Evolutionary conservation across 2,329 filamentous ascomycete species (phyloP), one percentile per base, ranked within the genome.

Genomic region (Anisogramma anomala): DNA sequence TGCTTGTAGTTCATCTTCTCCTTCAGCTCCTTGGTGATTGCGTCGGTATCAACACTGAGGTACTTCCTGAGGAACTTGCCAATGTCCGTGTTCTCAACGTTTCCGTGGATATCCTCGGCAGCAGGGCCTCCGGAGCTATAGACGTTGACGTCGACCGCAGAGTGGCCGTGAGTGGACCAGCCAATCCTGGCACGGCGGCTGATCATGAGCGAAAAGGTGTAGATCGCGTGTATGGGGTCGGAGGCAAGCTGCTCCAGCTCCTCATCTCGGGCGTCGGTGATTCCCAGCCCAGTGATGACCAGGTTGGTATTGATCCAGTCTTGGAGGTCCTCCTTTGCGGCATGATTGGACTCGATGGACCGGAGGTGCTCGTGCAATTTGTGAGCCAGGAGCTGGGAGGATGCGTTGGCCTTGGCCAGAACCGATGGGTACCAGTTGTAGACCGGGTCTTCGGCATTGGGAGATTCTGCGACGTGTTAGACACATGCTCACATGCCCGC

Each of bases 111-210:
- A 11, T 71, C 67, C 32, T 74, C 70, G 1, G 79, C 74, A 27
- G 74, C 69, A 0, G 74, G 69, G 3, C 84, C 79, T 33, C 71
- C 69, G 0, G 83, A 88, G 39, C 84, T 82, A 64, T 96, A 98
- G 50, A 98, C 85, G 60, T 98, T 98, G 36, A 98, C 91, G 57
- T 98, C 91, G 6, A 91, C 87, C 38, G 82, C 91, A 15, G 81
- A 83, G 64, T 98, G 91, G 20, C 91, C 91, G 58, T 95, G 89
- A 0, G 88, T 94, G 49, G 76, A 81, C 91, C 91, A 98, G 11
- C 91, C 93, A 32, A 94, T 76, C 55, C 94, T 86, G 1, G 88
- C 84, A 46, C 91, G 77, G 4, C 83, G 73, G 51, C 84, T 94
- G 51, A 96, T 76, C 67, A 98, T 89, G 54, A 85, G 79, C 0